A percentile compares a stretch with the other conserved stretches of the same genome.
Conservation (phyloP, 2,329 filamentous ascomycete genomes). For the Sclerotinia trifoliorum region DNA sequence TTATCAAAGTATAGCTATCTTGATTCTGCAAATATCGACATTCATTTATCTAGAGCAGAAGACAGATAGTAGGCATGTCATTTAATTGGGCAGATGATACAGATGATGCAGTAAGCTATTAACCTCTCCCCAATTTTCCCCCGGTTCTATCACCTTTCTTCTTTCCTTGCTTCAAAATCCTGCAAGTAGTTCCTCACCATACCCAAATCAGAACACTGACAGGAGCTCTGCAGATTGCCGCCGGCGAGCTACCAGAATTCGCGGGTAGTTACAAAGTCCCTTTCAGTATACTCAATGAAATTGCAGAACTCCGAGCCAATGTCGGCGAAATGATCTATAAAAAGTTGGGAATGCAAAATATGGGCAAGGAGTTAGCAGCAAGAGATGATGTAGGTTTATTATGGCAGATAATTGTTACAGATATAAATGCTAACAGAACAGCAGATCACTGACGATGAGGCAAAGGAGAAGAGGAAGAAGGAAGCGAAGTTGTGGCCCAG, state of each 20-base stretch:
- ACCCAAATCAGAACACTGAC: neutral
- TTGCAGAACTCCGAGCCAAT: neutral
- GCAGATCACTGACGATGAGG: neutral
- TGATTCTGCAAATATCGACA: neutral
- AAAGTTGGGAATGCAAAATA: neutral
- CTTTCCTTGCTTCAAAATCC: too few species aligned
- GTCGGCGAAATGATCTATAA: neutral
- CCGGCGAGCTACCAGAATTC: neutral
- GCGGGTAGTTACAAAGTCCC: rapidly evolving
- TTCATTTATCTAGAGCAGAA: neutral
- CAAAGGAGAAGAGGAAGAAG: too few species aligned
- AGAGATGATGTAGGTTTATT: neutral
- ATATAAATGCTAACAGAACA: neutral
- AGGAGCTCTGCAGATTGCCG: neutral
- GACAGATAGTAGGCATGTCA: neutral
- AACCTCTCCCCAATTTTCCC: neutral
- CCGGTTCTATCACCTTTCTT: neutral
- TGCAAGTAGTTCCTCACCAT: neutral
- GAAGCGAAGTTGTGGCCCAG: neutral
- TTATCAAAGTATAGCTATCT: neutral
- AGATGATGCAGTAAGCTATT: neutral
- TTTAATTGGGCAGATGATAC: neutral
- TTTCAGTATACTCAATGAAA: neutral
- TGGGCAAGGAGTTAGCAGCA: too few species aligned
- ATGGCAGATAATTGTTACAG: neutral